A percentile compares a stretch with the other conserved stretches of the same genome.
These are phyloP conservation scores for Paecilomyces niveus DNA, from an alignment of 2,329 filamentous ascomycete species.

Conservation along the genomic window DNA sequence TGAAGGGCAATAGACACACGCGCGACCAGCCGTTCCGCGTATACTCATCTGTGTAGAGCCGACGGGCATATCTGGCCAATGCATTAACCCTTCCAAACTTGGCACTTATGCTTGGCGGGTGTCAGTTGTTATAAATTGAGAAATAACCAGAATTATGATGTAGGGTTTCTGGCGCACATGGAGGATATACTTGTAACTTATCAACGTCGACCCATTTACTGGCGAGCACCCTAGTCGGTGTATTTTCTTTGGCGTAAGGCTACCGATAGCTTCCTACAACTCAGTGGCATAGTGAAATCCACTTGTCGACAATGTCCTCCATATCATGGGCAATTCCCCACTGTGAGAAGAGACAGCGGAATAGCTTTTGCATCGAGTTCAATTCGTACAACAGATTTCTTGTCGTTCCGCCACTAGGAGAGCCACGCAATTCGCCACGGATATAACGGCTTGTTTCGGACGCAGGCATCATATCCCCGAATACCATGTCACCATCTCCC, in stretches of 20 bases:
- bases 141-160: too few relatives aligned
- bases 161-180: too few relatives aligned
- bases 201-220: not conserved
- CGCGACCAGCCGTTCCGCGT: too few relatives aligned
- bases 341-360: constrained; percentile 37
- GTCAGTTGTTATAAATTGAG: too few relatives aligned
- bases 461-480: constrained; percentile 3
- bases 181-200: too few relatives aligned
- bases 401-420: constrained; percentile 16
- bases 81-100: too few relatives aligned
- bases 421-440: constrained; percentile 18
- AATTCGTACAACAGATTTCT: constrained; percentile 41
- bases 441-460: constrained; percentile 35
- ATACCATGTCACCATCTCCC: constrained; percentile 9
- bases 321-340: constrained; percentile 42
- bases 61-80: too few relatives aligned
- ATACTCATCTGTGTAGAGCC: too few relatives aligned
- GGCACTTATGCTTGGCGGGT: too few relatives aligned
- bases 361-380: constrained; percentile 42
- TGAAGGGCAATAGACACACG: too few relatives aligned
- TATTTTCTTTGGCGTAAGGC: not conserved
- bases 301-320: constrained; percentile 37
- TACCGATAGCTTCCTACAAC: not conserved
- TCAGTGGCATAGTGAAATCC: constrained; percentile 38
- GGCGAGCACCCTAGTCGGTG: not conserved